Conservation (phyloP, 2,329 filamentous ascomycete genomes). For the Dactylellina haptotyla region DNA sequence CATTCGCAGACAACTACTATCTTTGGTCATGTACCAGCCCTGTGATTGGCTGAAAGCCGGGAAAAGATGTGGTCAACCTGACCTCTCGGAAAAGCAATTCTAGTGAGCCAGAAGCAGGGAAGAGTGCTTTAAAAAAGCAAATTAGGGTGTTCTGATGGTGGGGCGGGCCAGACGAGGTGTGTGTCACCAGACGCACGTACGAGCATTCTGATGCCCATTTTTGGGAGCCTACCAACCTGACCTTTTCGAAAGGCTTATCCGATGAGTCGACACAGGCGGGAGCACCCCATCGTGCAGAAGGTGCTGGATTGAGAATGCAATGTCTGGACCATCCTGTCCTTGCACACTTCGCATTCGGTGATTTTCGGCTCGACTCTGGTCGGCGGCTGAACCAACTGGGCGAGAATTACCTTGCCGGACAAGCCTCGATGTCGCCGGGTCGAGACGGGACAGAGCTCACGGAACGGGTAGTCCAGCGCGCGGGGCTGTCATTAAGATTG, state of each 20-base stretch:
- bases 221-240: slow-evolving; percentile 14
- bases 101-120: slow-evolving; percentile 34
- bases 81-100: slow-evolving; percentile 18
- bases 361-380: slow-evolving; percentile 38
- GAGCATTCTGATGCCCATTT: slow-evolving; percentile 17
- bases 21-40: slow-evolving; percentile 50
- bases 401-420: not conserved
- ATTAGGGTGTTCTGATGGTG: slow-evolving; percentile 38
- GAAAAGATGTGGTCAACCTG: slow-evolving; percentile 42
- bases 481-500: slow-evolving; percentile 2
- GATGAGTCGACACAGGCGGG: slow-evolving; percentile 19
- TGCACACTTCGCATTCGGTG: slow-evolving; percentile 25
- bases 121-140: slow-evolving; percentile 45
- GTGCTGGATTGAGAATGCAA: not conserved
- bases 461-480: slow-evolving; percentile 42
- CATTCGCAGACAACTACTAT: slow-evolving; percentile 54
- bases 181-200: slow-evolving; percentile 51
- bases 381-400: slow-evolving; percentile 22
- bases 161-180: slow-evolving; percentile 54
- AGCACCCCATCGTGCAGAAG: slow-evolving; percentile 8
- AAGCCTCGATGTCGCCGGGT: slow-evolving; percentile 17
- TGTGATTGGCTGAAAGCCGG: slow-evolving; percentile 35
- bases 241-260: slow-evolving; percentile 17
- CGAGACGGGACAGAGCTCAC: slow-evolving; percentile 43
- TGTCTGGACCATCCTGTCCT: too few species aligned